A percentile compares a stretch with the other conserved stretches of the same genome.
These are phyloP conservation scores for Osmanthus fragrans DNA, from an alignment of 257 asterid genomes.

Conservation along the genomic window DNA sequence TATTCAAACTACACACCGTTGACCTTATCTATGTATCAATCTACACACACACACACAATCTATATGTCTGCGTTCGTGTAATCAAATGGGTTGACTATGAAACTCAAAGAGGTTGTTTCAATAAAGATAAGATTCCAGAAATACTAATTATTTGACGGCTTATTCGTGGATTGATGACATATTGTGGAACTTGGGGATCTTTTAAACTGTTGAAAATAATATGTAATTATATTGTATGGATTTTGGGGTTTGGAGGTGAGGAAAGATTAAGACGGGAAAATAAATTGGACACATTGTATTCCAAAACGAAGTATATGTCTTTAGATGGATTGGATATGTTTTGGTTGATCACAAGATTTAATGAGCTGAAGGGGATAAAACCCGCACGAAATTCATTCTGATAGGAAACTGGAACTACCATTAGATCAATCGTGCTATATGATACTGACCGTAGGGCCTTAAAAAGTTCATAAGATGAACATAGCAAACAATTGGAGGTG, in stretches of 20 bases:
- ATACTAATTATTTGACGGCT: no score
- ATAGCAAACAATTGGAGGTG: not conserved
- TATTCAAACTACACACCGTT: not conserved
- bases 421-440: not conserved
- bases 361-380: not conserved
- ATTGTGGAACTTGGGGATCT: not conserved
- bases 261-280: not conserved
- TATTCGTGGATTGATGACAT: no score
- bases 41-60: not conserved
- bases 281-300: not conserved
- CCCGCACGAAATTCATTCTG: not conserved
- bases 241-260: not conserved
- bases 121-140: no score
- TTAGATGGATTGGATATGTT: not conserved
- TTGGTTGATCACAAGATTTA: not conserved
- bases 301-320: not conserved
- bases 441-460: not conserved
- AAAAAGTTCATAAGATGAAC: not conserved
- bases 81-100: not conserved
- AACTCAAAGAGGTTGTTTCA: no score
- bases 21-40: not conserved
- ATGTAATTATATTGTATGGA: not conserved
- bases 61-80: not conserved
- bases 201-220: not conserved
- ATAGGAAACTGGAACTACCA: not conserved